Evolutionary conservation across 805 yeast species (phyloP).

Genomic region (Metschnikowia baotianmanensis): DNA sequence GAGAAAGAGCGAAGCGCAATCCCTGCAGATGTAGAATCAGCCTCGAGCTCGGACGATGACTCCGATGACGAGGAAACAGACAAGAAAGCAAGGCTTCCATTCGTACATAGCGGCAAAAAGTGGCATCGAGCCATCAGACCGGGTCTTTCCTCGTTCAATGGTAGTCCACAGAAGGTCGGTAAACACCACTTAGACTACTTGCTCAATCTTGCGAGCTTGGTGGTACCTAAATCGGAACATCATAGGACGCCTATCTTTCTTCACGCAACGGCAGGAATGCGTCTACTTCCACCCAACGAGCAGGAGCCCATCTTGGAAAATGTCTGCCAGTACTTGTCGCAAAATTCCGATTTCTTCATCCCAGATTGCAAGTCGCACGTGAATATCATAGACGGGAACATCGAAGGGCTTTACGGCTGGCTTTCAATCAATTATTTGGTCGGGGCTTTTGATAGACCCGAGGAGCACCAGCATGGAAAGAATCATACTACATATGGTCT

Average conservation of each 20-base stretch:
- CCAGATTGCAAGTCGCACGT: constrained; percentile 64
- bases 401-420: constrained; percentile 70
- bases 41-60: constrained; percentile 13
- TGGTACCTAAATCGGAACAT: constrained; percentile 61
- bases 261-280: constrained; percentile 71
- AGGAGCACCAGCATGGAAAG: constrained; percentile 40
- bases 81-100: constrained; percentile 23
- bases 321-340: constrained; percentile 49
- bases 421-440: constrained; percentile 56
- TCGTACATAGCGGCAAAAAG: constrained; percentile 30
- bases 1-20: neutral
- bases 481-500: constrained; percentile 53
- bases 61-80: constrained; percentile 8
- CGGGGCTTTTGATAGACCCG: constrained; percentile 42
- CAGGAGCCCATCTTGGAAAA: constrained; percentile 45
- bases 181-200: constrained; percentile 49
- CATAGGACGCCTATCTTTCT: constrained; percentile 63
- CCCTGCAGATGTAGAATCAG: constrained; percentile 3
- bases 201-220: constrained; percentile 45
- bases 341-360: constrained; percentile 48
- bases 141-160: constrained; percentile 52
- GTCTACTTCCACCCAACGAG: constrained; percentile 52
- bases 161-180: constrained; percentile 50
- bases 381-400: constrained; percentile 59
- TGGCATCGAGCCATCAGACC: constrained; percentile 54